Percentiles rank a stretch among this genome's conserved stretches.
Evolutionary conservation across 805 yeast genomes (phyloP).

Genomic region (Saccharomycopsis schoenii): DNA sequence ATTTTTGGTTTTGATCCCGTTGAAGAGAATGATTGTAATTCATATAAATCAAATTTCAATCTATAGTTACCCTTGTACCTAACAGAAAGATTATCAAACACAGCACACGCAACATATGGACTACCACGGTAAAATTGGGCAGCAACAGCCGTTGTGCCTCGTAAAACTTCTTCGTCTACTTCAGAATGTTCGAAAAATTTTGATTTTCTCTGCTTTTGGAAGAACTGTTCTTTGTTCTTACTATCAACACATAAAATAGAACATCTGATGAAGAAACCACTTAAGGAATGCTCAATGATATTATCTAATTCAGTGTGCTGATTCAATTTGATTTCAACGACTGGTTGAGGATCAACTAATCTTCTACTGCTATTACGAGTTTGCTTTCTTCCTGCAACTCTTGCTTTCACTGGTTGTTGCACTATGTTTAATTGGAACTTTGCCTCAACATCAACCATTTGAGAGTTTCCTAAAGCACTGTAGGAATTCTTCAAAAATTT

Average conservation of each 20-base stretch:
- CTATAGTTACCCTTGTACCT: conserved; percentile 17
- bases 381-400: conserved; percentile 18
- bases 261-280: conserved; percentile 17
- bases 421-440: conserved; percentile 11
- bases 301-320: conserved; percentile 1
- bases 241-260: conserved; percentile 16
- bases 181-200: conserved; percentile 1
- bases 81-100: conserved; percentile 17
- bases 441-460: conserved; percentile 1
- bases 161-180: conserved; percentile 13
- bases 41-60: conserved; percentile 17
- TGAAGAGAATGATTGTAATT: conserved; percentile 12
- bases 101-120: conserved; percentile 18
- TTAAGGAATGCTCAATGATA: conserved; percentile 13
- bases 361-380: conserved; percentile 17
- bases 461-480: conserved; percentile 7
- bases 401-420: conserved; percentile 19
- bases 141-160: conserved; percentile 18
- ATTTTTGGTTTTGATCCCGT: conserved; percentile 5
- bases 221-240: conserved; percentile 9
- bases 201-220: conserved; percentile 18
- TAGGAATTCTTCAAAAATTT: conserved; percentile 17
- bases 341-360: conserved; percentile 19
- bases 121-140: conserved; percentile 16
- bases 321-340: conserved; percentile 14